phyloP scores from a whole-genome alignment of 176 grass and related monocot species.

The Panicum miliaceum region DNA sequence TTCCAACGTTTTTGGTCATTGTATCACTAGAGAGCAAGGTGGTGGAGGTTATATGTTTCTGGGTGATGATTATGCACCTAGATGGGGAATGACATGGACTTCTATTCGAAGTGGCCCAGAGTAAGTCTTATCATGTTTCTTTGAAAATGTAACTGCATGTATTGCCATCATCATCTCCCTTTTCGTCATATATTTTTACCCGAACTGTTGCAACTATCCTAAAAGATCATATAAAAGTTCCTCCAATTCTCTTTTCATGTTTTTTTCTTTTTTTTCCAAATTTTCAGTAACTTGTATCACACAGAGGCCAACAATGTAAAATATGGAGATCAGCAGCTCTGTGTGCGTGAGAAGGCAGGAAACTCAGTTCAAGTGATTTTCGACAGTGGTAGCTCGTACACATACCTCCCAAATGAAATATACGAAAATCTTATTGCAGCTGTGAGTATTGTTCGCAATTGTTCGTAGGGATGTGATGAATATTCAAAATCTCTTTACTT shows the following conservation, averaged over 20 bases:
- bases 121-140: slow-evolving; percentile 58
- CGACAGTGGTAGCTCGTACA: slow-evolving; percentile 96
- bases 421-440: slow-evolving; percentile 68
- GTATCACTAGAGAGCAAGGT: slow-evolving; percentile 74
- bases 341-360: slow-evolving; percentile 38
- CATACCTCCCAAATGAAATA: slow-evolving; percentile 90
- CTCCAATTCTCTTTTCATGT: neutral
- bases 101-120: slow-evolving; percentile 59
- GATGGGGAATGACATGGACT: slow-evolving; percentile 88
- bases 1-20: slow-evolving; percentile 89
- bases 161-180: neutral
- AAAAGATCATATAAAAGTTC: neutral
- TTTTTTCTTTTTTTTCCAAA: slow-evolving; percentile 14
- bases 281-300: slow-evolving; percentile 71
- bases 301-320: slow-evolving; percentile 65
- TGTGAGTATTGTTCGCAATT: slow-evolving; percentile 55
- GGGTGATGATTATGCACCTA: slow-evolving; percentile 88
- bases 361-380: slow-evolving; percentile 80
- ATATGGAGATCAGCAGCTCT: slow-evolving; percentile 68
- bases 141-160: slow-evolving; percentile 6
- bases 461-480: slow-evolving; percentile 1
- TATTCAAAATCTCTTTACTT: slow-evolving; percentile 29
- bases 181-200: slow-evolving; percentile 22
- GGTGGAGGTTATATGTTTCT: slow-evolving; percentile 95
- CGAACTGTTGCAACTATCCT: slow-evolving; percentile 3